Percentiles rank a stretch among this genome's conserved stretches.
phyloP scores from a whole-genome alignment of 2,329 filamentous ascomycete genomes.

The Graphilbum fragrans region DNA sequence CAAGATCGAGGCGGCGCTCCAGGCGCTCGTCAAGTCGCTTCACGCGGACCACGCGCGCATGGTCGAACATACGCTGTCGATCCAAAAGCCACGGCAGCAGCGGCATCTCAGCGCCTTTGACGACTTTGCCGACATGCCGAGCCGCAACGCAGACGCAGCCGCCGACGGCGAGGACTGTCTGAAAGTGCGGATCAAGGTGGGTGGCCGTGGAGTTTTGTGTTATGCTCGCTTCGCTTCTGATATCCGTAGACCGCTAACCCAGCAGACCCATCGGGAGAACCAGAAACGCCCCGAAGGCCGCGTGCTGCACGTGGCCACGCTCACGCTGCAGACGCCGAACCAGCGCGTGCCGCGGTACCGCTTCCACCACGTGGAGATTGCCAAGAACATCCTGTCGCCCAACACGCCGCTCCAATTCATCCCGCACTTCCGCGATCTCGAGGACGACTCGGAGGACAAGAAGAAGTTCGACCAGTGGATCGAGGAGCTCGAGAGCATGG shows the following conservation, averaged over 20 bases:
- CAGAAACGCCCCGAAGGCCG: constrained; percentile 7
- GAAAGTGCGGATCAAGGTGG: constrained; percentile 39
- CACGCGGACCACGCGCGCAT: constrained; percentile 31
- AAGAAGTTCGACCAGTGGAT: constrained; percentile 43
- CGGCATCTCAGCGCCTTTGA: constrained; percentile 17
- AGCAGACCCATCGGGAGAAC: constrained; percentile 7
- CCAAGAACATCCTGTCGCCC: constrained; percentile 45
- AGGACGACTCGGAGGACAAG: constrained; percentile 37
- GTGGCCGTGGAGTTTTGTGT: constrained; percentile 4
- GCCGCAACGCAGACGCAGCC: constrained; percentile 17
- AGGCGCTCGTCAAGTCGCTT: constrained; percentile 28
- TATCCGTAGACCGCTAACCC: no score
- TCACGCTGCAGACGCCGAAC: constrained; percentile 36
- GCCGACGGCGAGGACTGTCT: constrained; percentile 26
- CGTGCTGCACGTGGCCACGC: constrained; percentile 16
- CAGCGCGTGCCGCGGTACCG: constrained; percentile 44
- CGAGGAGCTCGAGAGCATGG: constrained; percentile 43
- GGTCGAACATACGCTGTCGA: constrained; percentile 30
- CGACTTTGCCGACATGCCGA: constrained; percentile 32
- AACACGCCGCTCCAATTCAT: constrained; percentile 50
- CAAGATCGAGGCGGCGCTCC: constrained; percentile 28
- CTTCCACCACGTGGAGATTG: constrained; percentile 48
- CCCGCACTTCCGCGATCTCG: constrained; percentile 44
- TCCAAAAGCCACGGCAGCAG: constrained; percentile 10
- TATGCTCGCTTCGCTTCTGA: no score